Evolutionary conservation across 1,284 basidiomycete species (phyloP).

Genomic region (Cryptococcus neoformans): DNA sequence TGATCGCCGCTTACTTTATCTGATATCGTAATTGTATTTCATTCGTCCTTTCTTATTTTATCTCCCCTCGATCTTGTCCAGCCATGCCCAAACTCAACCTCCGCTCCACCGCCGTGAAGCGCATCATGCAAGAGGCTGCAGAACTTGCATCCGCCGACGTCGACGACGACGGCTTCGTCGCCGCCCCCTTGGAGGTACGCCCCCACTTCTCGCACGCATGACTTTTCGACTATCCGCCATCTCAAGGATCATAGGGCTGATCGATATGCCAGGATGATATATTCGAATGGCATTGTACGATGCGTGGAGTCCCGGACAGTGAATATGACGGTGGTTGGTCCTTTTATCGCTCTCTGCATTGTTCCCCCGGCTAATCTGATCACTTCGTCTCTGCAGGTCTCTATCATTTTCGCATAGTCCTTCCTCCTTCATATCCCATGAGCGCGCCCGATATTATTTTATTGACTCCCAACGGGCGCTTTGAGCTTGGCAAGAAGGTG

Average conservation of each 20-base stretch:
- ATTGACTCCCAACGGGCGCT: slow-evolving; percentile 91
- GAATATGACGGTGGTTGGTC: slow-evolving; percentile 81
- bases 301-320: slow-evolving; percentile 79
- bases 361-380: background rate
- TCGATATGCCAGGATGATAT: slow-evolving; percentile 35
- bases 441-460: slow-evolving; percentile 90
- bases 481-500: slow-evolving; percentile 93
- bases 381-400: slow-evolving; percentile 36
- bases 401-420: slow-evolving; percentile 87
- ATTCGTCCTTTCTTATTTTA: too few species aligned
- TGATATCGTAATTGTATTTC: too few species aligned
- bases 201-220: background rate
- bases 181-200: slow-evolving; percentile 80
- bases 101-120: slow-evolving; percentile 70
- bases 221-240: background rate
- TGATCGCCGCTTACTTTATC: too few species aligned
- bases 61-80: background rate
- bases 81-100: slow-evolving; percentile 33
- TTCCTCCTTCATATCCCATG: slow-evolving; percentile 93
- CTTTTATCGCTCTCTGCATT: too few species aligned
- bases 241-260: background rate
- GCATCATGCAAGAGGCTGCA: slow-evolving; percentile 92
- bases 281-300: slow-evolving; percentile 92
- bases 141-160: slow-evolving; percentile 63
- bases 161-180: slow-evolving; percentile 50